Evolutionary conservation across 2,329 filamentous ascomycete genomes (phyloP).

Genomic region (Curvularia sp.): DNA sequence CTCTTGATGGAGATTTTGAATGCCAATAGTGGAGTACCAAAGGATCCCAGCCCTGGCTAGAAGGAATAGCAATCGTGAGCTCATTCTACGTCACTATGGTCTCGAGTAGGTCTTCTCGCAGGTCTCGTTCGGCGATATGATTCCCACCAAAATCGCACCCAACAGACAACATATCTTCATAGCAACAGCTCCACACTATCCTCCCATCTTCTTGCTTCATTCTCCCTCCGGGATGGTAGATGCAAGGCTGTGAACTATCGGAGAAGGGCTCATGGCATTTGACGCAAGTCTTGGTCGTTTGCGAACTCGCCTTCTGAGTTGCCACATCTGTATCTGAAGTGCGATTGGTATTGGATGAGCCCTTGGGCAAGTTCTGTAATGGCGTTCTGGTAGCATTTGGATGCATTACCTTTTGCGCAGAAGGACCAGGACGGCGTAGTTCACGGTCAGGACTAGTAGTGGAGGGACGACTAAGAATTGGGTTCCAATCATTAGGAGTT

Average conservation of each 20-base stretch:
- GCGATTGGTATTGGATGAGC: neutral
- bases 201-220: neutral
- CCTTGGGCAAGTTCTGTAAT: neutral
- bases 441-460: constrained; percentile 21
- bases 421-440: constrained; percentile 17
- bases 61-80: neutral
- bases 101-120: neutral
- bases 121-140: constrained; percentile 11
- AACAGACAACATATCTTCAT: constrained; percentile 8
- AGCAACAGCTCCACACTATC: constrained; percentile 21
- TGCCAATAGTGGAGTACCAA: neutral
- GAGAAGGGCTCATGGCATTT: constrained; percentile 23
- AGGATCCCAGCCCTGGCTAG: neutral
- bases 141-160: constrained; percentile 22
- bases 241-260: constrained; percentile 18
- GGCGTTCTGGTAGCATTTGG: neutral
- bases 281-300: constrained; percentile 17
- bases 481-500: neutral
- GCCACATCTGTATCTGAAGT: neutral
- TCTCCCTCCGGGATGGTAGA: constrained; percentile 26
- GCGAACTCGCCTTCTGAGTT: neutral
- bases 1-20: neutral
- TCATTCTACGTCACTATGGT: neutral
- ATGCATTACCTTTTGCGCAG: constrained; percentile 3
- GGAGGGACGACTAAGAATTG: neutral